Evolutionary conservation across 1,139 yeast genomes (phyloP), one percentile per base, ranked within the genome.

Genomic region (Suhomyces atakaporum): DNA sequence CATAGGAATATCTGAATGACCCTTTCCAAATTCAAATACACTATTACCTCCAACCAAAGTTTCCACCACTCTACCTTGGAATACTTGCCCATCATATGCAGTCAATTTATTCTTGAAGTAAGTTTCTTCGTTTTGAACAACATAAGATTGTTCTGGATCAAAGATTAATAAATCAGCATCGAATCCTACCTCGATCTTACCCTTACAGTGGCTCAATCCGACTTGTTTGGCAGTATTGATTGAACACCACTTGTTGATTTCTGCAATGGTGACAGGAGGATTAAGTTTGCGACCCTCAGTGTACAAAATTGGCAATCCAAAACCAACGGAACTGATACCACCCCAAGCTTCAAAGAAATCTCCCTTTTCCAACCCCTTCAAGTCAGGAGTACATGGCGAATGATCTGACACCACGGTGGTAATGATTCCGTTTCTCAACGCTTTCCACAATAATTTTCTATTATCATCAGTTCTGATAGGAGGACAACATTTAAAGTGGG

Each of bases 291-390:
- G 62, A 7, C 90, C 89, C 50, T 84, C 89, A 1, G 96, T 85
- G 71, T 76, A 81, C 39, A 90, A 63, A 29, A 89, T 73, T 0
- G 95, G 85, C 36, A 90, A 72, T 0, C 97, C 97, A 35, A 89
- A 77, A 0, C 97, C 97, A 18, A 90, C 94, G 2, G 96, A 85
- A 2, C 95, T 76, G 34, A 90, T 88, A n/a, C 97, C 97, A 31
- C 97, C 97, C 97, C 97, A 90, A 2, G 97, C 96, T 31, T 80
- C 77, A 58, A 88, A 80, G 58, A 89, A 90, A 56, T 90, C 95
- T 32, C 97, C 97, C 39, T 78, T 73, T 19, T 81, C 84, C 39
- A 89, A 68, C 16, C 84, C 84, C 58, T 89, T 90, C 50, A 90
- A 68, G 44, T 87, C 88, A 0, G 97, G 96, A 0, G 96, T 87